Conservation (phyloP, 768 basidiomycete genomes). For the Exidia glandulosa region DNA sequence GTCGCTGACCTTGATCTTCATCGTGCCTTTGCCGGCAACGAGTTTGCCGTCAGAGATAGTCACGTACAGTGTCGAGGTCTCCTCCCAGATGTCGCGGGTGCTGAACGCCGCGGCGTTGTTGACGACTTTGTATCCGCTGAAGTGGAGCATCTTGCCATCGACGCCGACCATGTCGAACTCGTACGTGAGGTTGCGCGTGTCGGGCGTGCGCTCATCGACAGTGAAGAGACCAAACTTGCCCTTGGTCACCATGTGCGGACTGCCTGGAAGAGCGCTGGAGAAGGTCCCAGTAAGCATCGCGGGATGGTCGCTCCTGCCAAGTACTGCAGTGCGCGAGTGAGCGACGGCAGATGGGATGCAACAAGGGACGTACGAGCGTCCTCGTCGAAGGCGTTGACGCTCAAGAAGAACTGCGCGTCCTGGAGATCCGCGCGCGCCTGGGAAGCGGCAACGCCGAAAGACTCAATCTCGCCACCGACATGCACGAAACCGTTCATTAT, state of each 20-base stretch:
- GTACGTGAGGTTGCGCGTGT: conserved; percentile 3
- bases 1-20: background rate
- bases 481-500: background rate
- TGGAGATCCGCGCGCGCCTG: background rate
- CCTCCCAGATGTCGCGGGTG: background rate
- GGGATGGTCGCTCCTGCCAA: background rate
- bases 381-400: background rate
- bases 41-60: background rate
- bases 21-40: background rate
- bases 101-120: conserved; percentile 3
- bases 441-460: background rate
- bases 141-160: background rate
- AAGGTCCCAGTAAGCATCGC: background rate
- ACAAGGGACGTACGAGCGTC: background rate
- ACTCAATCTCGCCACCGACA: background rate
- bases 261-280: background rate
- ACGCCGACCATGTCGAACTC: background rate
- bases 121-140: conserved; percentile 2
- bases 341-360: background rate
- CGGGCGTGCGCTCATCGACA: background rate
- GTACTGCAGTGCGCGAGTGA: background rate
- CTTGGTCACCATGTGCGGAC: background rate
- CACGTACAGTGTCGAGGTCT: conserved; percentile 1
- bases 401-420: background rate
- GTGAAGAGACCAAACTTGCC: conserved; percentile 3